A percentile compares a stretch with the other conserved stretches of the same genome.
phyloP scores from a whole-genome alignment of 1,284 basidiomycete species.

The Fomitiporia mediterranea region DNA sequence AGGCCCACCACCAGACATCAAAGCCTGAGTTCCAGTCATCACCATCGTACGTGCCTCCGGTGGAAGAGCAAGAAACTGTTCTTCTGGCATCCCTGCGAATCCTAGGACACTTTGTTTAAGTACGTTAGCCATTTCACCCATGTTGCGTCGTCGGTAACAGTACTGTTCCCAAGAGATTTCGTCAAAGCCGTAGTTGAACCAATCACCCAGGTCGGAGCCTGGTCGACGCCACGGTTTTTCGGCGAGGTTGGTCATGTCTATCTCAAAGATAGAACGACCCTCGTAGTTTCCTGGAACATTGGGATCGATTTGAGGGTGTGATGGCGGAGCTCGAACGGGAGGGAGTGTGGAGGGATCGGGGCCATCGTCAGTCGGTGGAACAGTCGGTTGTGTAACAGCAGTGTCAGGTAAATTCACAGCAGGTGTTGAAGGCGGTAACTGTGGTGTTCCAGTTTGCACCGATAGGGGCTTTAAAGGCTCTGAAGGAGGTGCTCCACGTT shows the following conservation, averaged over 20 bases:
- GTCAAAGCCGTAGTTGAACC: conserved; percentile 99
- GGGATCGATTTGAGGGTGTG: conserved; percentile 74
- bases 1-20: conserved; percentile 49
- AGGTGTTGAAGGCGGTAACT: conserved; percentile 22
- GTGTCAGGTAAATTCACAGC: conserved; percentile 18
- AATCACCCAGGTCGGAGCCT: conserved; percentile 93
- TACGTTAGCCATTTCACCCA: conserved; percentile 74
- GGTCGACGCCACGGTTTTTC: conserved; percentile 92
- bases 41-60: conserved; percentile 80
- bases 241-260: conserved; percentile 78
- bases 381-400: conserved; percentile 23
- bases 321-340: conserved; percentile 61
- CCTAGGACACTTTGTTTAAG: conserved; percentile 75
- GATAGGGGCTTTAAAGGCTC: conserved; percentile 28
- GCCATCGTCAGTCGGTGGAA: conserved; percentile 39
- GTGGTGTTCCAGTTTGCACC: conserved; percentile 23
- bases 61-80: conserved; percentile 68
- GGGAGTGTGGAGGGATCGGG: conserved; percentile 62
- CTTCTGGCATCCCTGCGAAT: conserved; percentile 76
- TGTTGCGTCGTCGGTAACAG: conserved; percentile 77
- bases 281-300: conserved; percentile 61
- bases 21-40: conserved; percentile 67
- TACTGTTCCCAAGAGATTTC: conserved; percentile 94
- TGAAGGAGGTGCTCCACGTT: conserved; percentile 47
- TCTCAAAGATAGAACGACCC: conserved; percentile 82